Base-by-base conservation (phyloP, 1,284 basidiomycete species). In the Sanguinoderma infundibulare region DNA sequence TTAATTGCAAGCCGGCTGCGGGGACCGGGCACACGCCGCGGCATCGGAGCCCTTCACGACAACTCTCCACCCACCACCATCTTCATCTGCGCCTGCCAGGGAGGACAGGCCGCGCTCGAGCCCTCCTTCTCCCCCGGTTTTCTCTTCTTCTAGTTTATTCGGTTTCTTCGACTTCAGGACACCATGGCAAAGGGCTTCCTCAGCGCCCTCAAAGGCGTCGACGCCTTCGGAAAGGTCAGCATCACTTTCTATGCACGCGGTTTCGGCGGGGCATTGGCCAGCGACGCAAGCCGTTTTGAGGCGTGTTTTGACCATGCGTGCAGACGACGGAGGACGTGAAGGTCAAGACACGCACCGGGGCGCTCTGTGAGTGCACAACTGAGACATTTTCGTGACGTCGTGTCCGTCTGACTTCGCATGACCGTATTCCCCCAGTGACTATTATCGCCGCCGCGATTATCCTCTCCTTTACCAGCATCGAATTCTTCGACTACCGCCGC, bases 261-360 rank as follows among this genome's bases (percentile, higher is more conserved):
- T 15, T 53, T 22, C 60, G 42, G 36, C 32, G 60, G 60, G 54
- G 50, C 32, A 8, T 8, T 28, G 26, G 22, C 34, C 30, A 26
- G 30, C 54, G 20, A 26, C 24, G 30, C 52, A 36, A 47, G 54
- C n/a, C n/a, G 42, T 20, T n/a, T 32, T 30, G 28, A 42, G 20
- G 10, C 8, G 50, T 39, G 36, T 55, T 57, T 65, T 50, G 61
- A 66, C 38, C 28, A 32, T 22, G 17, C 40, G 22, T 58, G 67
- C 72, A 97, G 96, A 98, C 96, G 38, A 94, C 94, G 78, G 96
- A 98, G 74, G 96, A 98, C 83, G 96, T 98, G 66, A 98, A 98
- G 81, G 93, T 98, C 79, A 95, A 95, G 82, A 98, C 96, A 42
- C 87, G 93, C 66, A 96, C 94, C 40, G 95, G 95, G 68, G 95